Conservation (phyloP, 78 protist genomes). For the Dictyostelium brefeldianum region DNA sequence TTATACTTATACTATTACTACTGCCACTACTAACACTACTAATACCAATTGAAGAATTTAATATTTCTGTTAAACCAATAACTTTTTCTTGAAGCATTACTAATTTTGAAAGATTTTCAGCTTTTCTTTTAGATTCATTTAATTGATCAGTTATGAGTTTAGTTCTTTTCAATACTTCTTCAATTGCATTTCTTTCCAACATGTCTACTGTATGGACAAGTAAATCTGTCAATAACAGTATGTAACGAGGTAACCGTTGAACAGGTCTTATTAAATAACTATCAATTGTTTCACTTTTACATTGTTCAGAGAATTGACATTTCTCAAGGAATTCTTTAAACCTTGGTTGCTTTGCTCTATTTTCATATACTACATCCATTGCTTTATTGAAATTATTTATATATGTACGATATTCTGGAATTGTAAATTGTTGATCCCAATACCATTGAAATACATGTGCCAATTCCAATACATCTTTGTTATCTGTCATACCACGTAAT, state of each 20-base stretch:
- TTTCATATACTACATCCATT: constrained; percentile 62
- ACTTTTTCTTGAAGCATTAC: constrained; percentile 29
- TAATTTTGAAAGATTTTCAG: constrained; percentile 50
- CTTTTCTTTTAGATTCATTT: constrained; percentile 70
- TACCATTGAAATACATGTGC: constrained; percentile 66
- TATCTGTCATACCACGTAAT: constrained; percentile 16
- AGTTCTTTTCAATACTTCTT: constrained; percentile 46
- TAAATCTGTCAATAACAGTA: constrained; percentile 63
- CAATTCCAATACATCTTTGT: constrained; percentile 39
- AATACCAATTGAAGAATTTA: neutral
- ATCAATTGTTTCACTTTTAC: constrained; percentile 72
- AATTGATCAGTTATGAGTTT: constrained; percentile 47
- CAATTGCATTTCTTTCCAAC: constrained; percentile 41
- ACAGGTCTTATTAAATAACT: constrained; percentile 77
- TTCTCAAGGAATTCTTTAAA: constrained; percentile 77
- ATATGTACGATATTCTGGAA: constrained; percentile 42
- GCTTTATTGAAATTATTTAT: constrained; percentile 75
- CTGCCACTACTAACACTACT: neutral
- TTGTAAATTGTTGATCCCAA: constrained; percentile 74
- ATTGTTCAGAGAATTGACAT: constrained; percentile 80
- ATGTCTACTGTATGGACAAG: constrained; percentile 46
- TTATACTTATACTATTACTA: neutral
- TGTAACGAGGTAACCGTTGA: constrained; percentile 79
- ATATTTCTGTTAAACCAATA: constrained; percentile 21
- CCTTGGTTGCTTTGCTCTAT: constrained; percentile 46